A percentile compares a stretch with the other conserved stretches of the same genome.
Conservation (phyloP, 257 asterid genomes). For the Capsicum rhomboideum region DNA sequence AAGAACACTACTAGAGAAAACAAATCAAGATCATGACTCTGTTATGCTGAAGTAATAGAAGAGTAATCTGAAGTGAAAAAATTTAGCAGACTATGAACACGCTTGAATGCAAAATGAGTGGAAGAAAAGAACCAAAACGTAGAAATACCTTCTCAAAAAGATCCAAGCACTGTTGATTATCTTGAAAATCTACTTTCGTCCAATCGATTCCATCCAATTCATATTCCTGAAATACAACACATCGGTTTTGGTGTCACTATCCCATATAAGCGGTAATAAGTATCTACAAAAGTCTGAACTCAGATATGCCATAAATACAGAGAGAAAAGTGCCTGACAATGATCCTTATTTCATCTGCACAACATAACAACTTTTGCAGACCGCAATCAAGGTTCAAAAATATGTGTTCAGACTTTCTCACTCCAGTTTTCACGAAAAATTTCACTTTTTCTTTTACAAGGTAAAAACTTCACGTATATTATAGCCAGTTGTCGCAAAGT, state of each 20-base stretch:
- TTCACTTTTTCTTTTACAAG: background rate
- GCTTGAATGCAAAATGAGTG: background rate
- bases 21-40: background rate
- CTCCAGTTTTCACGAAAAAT: background rate
- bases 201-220: constrained; percentile 82
- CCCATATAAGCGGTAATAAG: background rate
- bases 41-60: background rate
- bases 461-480: background rate
- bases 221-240: constrained; percentile 58
- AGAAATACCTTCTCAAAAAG: constrained; percentile 80
- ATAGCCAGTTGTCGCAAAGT: background rate
- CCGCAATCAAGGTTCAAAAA: background rate
- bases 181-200: constrained; percentile 74
- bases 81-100: background rate
- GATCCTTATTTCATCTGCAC: background rate
- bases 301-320: background rate
- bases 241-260: background rate
- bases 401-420: background rate
- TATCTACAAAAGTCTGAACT: background rate
- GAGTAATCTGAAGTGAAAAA: background rate
- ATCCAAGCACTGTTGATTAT: constrained; percentile 80
- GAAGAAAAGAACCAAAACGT: background rate
- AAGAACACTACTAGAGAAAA: background rate
- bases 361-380: background rate
- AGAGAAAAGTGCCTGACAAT: background rate